These are phyloP conservation scores for Tuber borchii DNA, from an alignment of 495 filamentous ascomycete genomes.

Conservation along the genomic window DNA sequence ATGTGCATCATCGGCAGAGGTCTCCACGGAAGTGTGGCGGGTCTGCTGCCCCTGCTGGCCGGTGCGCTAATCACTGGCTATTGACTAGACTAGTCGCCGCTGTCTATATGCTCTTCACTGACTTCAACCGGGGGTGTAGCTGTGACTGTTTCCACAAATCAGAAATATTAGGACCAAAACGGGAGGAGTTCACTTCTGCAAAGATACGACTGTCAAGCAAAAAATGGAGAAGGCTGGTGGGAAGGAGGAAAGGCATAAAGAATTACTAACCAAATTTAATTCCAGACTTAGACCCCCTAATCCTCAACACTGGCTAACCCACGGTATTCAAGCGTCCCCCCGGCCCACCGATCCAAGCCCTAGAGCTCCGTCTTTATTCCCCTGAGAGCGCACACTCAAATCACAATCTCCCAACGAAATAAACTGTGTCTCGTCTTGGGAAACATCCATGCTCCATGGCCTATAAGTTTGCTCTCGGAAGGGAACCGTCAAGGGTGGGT, in stretches of 20 bases:
- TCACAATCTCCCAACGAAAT: neutral
- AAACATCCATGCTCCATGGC: neutral
- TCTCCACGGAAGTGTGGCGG: too few relatives aligned
- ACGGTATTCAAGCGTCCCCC: neutral
- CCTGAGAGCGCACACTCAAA: too few relatives aligned
- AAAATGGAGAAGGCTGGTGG: too few relatives aligned
- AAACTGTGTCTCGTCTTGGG: neutral
- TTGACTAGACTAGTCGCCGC: neutral
- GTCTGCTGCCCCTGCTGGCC: neutral
- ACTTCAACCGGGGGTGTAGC: neutral
- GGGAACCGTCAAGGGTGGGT: neutral
- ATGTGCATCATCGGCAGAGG: too few relatives aligned
- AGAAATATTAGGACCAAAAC: neutral
- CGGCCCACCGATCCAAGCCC: neutral
- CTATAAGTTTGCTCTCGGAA: neutral
- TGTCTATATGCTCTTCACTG: neutral
- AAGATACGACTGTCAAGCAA: accelerated
- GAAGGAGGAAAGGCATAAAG: neutral
- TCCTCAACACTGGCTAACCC: neutral
- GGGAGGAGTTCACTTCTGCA: neutral
- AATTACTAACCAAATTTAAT: neutral
- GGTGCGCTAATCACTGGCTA: neutral
- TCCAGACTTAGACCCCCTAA: neutral
- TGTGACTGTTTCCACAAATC: neutral
- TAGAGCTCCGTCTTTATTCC: too few relatives aligned